phyloP scores from a whole-genome alignment of 805 yeast species.

The Myxozyma monticola region DNA sequence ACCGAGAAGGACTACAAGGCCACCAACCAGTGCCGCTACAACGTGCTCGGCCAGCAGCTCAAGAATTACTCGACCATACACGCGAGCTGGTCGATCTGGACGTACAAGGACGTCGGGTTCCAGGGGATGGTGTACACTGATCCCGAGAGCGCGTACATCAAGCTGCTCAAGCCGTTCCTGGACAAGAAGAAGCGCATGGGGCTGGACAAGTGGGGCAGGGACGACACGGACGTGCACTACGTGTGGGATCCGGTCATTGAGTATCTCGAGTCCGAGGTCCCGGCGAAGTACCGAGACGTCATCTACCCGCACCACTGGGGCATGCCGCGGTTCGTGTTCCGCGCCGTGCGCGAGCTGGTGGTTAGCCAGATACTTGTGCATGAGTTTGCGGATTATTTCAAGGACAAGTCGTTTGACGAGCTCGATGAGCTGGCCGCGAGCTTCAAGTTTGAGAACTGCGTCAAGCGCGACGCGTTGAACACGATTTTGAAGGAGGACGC shows the following conservation, averaged over 20 bases:
- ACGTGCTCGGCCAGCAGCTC: constrained; percentile 50
- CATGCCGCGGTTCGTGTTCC: constrained; percentile 41
- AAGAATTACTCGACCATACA: constrained; percentile 43
- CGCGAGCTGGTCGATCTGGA: constrained; percentile 55
- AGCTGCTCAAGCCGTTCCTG: constrained; percentile 47
- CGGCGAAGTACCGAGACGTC: constrained; percentile 44
- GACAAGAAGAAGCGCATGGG: constrained; percentile 48
- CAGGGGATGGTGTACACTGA: constrained; percentile 52
- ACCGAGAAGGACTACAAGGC: constrained; percentile 49
- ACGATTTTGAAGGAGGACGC: constrained; percentile 7
- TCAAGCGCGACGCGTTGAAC: constrained; percentile 47
- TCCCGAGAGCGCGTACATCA: constrained; percentile 47
- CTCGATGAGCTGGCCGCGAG: constrained; percentile 54
- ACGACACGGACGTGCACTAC: constrained; percentile 44
- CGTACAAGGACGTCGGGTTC: constrained; percentile 54
- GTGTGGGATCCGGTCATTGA: constrained; percentile 43
- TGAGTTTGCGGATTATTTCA: constrained; percentile 50
- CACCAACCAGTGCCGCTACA: constrained; percentile 46
- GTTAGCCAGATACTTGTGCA: constrained; percentile 47
- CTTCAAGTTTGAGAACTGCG: constrained; percentile 50
- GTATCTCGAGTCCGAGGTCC: constrained; percentile 45
- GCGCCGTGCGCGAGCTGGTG: constrained; percentile 48
- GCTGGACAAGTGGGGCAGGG: constrained; percentile 53
- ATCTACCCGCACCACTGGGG: constrained; percentile 48
- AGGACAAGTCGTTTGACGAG: constrained; percentile 46